Base-by-base conservation (phyloP, 768 basidiomycete genomes). In the Vishniacozyma victoriae region DNA sequence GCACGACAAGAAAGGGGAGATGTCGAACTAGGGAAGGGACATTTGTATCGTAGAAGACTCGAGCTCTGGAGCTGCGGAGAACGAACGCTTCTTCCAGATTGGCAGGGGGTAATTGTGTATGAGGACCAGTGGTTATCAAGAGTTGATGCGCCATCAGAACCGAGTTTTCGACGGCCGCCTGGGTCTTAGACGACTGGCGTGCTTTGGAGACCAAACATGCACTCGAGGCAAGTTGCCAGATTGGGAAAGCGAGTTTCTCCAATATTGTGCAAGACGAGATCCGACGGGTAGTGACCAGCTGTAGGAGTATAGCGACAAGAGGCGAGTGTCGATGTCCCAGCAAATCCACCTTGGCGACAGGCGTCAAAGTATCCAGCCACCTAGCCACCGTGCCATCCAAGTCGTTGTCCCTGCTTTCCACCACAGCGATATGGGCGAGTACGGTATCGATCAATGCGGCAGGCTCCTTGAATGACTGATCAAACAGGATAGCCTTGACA, bases 1-100 rank as follows among this genome's bases (percentile, higher is more conserved):
- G 36, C 3, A 62, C 54, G 15, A 65, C 62, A 14, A 69, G 41
- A 27, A 57, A 53, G 2, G 67, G 62, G 1, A 69, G 54, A 40
- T 69, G 64, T 5, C 48, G 51, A n/a, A 69, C 59, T 7, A 69
- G 49, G 18, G 35, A 38, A 5, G 49, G 50, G 7, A 65, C 54
- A 20, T 59, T 22, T 15, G 16, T 12, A 20, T 48, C 53, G 41
- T 54, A 33, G 18, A 64, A 59, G 13, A 55, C 55, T 13, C 50
- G 39, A 26, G 62, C 40, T 6, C 63, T 54, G 23, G 29, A 41
- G 1, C 64, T 60, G 14, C 60, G 52, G 1, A 59, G 41, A 19
- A 67, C 54, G 38, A 64, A 41, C 3, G 59, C 48, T 18, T 64
- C 43, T 5, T 50, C 47, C 4, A 55, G 44, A 12, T 39, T 57